Percentiles rank a stretch among this genome's conserved stretches.
phyloP scores from a whole-genome alignment of 768 basidiomycete species.

The Amanita fuliginea region DNA sequence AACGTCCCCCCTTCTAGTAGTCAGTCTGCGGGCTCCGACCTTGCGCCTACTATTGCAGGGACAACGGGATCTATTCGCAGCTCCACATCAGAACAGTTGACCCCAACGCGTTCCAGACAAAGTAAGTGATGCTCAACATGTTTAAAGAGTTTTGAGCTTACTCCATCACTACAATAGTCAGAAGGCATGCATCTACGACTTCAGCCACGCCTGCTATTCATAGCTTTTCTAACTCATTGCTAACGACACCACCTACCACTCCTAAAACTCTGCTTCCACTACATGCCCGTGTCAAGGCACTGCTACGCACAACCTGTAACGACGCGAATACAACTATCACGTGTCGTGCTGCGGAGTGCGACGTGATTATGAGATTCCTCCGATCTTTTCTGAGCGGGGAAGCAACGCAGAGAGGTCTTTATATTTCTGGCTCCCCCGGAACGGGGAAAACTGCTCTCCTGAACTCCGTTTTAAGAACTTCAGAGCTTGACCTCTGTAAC shows the following conservation, averaged over 20 bases:
- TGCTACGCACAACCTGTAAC: slow-evolving; percentile 65
- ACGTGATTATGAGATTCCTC: slow-evolving; percentile 48
- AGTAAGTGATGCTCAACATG: slow-evolving; percentile 23
- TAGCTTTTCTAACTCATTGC: slow-evolving; percentile 27
- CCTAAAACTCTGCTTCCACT: slow-evolving; percentile 36
- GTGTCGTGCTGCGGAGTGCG: slow-evolving; percentile 59
- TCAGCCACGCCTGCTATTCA: slow-evolving; percentile 31
- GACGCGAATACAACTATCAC: slow-evolving; percentile 38
- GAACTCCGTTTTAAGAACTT: slow-evolving; percentile 43
- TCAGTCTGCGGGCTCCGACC: slow-evolving; percentile 23
- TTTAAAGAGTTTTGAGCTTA: slow-evolving; percentile 8
- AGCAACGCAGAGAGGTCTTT: slow-evolving; percentile 40
- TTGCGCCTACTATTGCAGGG: slow-evolving; percentile 25
- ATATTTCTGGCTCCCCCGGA: slow-evolving; percentile 89
- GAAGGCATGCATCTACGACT: slow-evolving; percentile 38
- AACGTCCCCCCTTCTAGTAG: slow-evolving; percentile 56
- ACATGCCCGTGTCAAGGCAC: slow-evolving; percentile 50
- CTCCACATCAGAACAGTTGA: slow-evolving; percentile 22
- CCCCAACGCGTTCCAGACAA: slow-evolving; percentile 32
- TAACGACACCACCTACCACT: slow-evolving; percentile 53
- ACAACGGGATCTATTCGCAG: slow-evolving; percentile 28
- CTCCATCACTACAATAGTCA: slow-evolving; percentile 18
- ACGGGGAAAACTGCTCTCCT: slow-evolving; percentile 88
- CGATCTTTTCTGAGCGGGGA: slow-evolving; percentile 33
- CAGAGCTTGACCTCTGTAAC: slow-evolving; percentile 28